Evolutionary conservation across 768 basidiomycete genomes (phyloP).

Genomic region (Termitomyces sp.): DNA sequence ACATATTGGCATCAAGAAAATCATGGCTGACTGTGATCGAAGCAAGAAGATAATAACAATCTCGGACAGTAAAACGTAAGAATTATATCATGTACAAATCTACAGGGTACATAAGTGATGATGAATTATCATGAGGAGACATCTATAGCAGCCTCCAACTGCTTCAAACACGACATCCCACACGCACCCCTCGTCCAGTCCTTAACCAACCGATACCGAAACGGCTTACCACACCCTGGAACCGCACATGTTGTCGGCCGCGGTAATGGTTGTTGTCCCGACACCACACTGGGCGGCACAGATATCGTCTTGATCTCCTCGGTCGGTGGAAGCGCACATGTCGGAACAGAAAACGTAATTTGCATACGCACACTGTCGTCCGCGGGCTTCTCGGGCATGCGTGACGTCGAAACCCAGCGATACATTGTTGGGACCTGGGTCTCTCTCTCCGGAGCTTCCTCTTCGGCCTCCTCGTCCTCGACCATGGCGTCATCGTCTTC

Average conservation of each 20-base stretch:
- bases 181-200: constrained; percentile 63
- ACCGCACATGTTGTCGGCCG: constrained; percentile 43
- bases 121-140: background rate
- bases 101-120: background rate
- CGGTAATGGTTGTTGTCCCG: background rate
- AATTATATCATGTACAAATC: background rate
- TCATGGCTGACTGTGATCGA: too few relatives aligned
- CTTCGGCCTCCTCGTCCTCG: constrained; percentile 25
- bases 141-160: constrained; percentile 32
- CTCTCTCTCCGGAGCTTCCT: constrained; percentile 21
- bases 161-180: constrained; percentile 59
- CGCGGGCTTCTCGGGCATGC: constrained; percentile 12
- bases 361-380: constrained; percentile 23
- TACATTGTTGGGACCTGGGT: constrained; percentile 49
- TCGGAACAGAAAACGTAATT: constrained; percentile 53
- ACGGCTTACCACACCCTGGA: constrained; percentile 43
- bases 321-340: constrained; percentile 9
- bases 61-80: background rate
- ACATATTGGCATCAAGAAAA: too few relatives aligned
- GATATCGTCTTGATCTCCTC: background rate
- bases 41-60: too few relatives aligned
- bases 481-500: background rate
- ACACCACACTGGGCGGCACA: background rate
- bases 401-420: constrained; percentile 65
- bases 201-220: constrained; percentile 63